Evolutionary conservation across 306 rosid genomes (phyloP).

Genomic region (Trichosanthes truncata): DNA sequence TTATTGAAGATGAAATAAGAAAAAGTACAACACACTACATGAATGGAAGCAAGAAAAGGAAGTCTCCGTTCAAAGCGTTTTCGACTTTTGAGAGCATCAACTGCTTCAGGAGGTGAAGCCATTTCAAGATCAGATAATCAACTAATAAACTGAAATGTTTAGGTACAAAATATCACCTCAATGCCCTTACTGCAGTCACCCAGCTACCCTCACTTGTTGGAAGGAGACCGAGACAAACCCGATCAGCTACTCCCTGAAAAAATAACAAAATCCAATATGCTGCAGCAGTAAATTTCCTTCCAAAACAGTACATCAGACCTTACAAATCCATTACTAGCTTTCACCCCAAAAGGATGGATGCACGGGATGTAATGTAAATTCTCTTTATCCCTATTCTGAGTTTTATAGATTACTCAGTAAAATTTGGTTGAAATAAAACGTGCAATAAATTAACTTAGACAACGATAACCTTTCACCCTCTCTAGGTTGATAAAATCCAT

Average conservation of each 20-base stretch:
- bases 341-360: not conserved
- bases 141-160: not conserved
- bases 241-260: slow-evolving; percentile 71
- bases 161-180: slow-evolving; percentile 42
- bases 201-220: slow-evolving; percentile 87
- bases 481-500: not conserved
- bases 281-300: not conserved
- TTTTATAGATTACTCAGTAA: not conserved
- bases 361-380: not conserved
- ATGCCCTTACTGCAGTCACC: slow-evolving; percentile 75
- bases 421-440: not conserved
- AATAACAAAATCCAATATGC: not conserved
- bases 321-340: not conserved
- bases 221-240: slow-evolving; percentile 90
- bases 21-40: not conserved
- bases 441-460: not conserved
- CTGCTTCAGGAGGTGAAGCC: not conserved
- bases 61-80: not conserved
- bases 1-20: not conserved
- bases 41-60: not conserved
- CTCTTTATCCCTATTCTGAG: not conserved
- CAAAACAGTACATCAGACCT: not conserved
- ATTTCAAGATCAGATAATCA: not conserved
- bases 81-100: not conserved
- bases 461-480: not conserved